A percentile compares a stretch with the other conserved stretches of the same genome.
phyloP scores from a whole-genome alignment of 2,329 filamentous ascomycete genomes.

The Pseudopyricularia cyperi region DNA sequence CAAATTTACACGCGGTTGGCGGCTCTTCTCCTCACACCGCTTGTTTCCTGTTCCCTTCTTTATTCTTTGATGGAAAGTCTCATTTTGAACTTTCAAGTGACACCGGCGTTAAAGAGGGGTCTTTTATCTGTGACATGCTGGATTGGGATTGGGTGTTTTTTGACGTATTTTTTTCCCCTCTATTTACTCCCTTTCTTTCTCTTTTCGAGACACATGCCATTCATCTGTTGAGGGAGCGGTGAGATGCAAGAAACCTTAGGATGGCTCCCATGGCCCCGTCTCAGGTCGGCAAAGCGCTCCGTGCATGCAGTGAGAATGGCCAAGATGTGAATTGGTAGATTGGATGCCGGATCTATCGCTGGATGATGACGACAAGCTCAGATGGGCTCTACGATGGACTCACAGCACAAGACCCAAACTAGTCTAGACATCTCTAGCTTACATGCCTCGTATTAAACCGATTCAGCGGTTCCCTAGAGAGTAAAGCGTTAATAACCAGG shows the following conservation, averaged over 20 bases:
- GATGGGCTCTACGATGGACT: too few relatives aligned
- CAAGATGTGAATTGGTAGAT: not conserved
- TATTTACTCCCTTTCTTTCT: not conserved
- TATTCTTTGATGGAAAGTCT: not conserved
- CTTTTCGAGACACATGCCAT: not conserved
- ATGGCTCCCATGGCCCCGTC: not conserved
- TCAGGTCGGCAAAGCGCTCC: too few relatives aligned
- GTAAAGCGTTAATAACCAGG: too few relatives aligned
- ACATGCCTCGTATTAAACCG: too few relatives aligned
- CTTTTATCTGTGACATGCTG: not conserved
- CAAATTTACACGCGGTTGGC: too few relatives aligned
- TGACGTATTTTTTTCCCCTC: not conserved
- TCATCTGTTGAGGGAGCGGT: not conserved
- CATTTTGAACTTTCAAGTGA: not conserved
- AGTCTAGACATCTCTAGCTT: too few relatives aligned
- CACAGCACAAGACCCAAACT: too few relatives aligned
- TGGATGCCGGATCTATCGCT: too few relatives aligned
- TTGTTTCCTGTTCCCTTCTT: slow-evolving; percentile 1
- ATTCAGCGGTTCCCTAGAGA: too few relatives aligned
- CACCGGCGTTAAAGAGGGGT: not conserved
- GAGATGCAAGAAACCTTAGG: not conserved
- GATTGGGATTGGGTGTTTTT: not conserved
- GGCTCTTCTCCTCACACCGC: not conserved
- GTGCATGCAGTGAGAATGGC: not conserved
- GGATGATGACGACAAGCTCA: too few relatives aligned